Evolutionary conservation across 768 basidiomycete species (phyloP), one percentile per base, ranked within the genome.

Genomic region (Pleurotus cornucopiae): DNA sequence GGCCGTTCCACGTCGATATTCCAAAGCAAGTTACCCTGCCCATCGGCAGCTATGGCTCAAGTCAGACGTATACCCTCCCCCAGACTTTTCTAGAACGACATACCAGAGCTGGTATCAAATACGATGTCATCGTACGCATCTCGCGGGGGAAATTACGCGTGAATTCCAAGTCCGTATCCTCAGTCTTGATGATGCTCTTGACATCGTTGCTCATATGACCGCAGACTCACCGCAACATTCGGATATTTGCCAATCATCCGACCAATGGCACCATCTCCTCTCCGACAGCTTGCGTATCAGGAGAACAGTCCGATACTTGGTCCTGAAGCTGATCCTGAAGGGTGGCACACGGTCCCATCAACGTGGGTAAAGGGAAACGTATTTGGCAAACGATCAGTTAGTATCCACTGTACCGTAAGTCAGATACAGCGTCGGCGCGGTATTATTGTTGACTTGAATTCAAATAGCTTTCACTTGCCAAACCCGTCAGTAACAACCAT

Each of bases 1-100:
- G 72, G 73, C 67, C 71, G 0, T 74, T 75, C 54, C 68, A 68
- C 1, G 60, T 79, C 25, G 60, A 69, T 2, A 64, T 87, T 5
- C 77, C 76, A 3, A 65, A 68, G 56, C 64, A 73, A 38, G 69
- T 75, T 3, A 58, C 65, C 2, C 26, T 71, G 6, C 53, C 65
- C 7, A 41, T 44, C 26, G 58, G 58, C 6, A 49, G 57, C 21
- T 60, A 58, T 30, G 63, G 66, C 6, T 63, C 60, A 23, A 45
- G 54, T 6, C 62, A 66, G 43, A 54, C 64, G 1, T 75, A 67
- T 57, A 57, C 51, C n/a, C 71, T 71, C 26, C 76, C 74, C 5
- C 69, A 73, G 57, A 71, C 71, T 0, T 77, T 76, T 57, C 62
- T 64, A 34, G 75, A 77, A 62, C 67, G 70, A 16, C 68, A 72